phyloP scores from a whole-genome alignment of 2,329 filamentous ascomycete species.

The Cercospora sp. region DNA sequence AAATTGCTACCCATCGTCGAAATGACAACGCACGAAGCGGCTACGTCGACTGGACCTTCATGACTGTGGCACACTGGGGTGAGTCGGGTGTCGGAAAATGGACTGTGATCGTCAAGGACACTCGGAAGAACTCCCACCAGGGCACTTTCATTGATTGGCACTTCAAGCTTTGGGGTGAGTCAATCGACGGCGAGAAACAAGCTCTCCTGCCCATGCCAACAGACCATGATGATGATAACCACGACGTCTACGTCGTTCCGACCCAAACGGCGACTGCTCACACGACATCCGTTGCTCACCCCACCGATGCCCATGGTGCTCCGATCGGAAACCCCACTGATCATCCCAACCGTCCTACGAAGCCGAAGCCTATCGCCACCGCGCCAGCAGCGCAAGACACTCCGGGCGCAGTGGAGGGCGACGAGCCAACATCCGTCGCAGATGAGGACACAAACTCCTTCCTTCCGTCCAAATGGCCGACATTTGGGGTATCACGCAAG shows the following conservation, averaged over 20 bases:
- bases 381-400: slow-evolving; percentile 42
- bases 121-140: slow-evolving; percentile 69
- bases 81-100: slow-evolving; percentile 85
- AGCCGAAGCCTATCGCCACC: slow-evolving; percentile 44
- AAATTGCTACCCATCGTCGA: slow-evolving; percentile 74
- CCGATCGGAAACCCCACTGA: slow-evolving; percentile 48
- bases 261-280: slow-evolving; percentile 58
- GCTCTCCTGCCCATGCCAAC: slow-evolving; percentile 76
- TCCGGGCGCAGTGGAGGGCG: slow-evolving; percentile 31
- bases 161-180: slow-evolving; percentile 90
- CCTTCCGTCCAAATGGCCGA: slow-evolving; percentile 83
- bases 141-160: slow-evolving; percentile 90
- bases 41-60: slow-evolving; percentile 97
- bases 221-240: slow-evolving; percentile 79
- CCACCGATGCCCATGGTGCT: slow-evolving; percentile 47
- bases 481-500: slow-evolving; percentile 81
- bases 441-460: slow-evolving; percentile 55
- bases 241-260: slow-evolving; percentile 62
- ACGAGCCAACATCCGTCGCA: slow-evolving; percentile 34
- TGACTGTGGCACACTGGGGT: slow-evolving; percentile 97
- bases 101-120: slow-evolving; percentile 88
- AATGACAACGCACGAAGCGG: slow-evolving; percentile 67
- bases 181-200: slow-evolving; percentile 72
- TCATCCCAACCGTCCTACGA: slow-evolving; percentile 55
- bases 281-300: slow-evolving; percentile 58